Conservation (phyloP, 805 yeast species). For the Wickerhamiella domercqiae region DNA sequence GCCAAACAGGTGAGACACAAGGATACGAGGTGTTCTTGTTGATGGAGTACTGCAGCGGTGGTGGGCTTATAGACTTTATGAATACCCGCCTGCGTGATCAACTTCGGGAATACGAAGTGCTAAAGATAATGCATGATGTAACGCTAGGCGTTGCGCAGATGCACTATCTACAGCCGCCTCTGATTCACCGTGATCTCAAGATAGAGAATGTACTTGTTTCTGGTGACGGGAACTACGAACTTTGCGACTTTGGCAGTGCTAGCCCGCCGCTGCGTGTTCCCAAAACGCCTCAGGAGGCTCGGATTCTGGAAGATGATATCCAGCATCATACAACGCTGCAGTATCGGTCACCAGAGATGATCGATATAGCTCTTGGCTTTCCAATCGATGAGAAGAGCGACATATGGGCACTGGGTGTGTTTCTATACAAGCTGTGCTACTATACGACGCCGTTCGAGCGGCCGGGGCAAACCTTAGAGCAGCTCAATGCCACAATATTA, state of each 20-base stretch:
- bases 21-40: slow-evolving; percentile 77
- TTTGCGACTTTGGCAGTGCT: slow-evolving; percentile 91
- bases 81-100: slow-evolving; percentile 69
- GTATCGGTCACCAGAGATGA: slow-evolving; percentile 91
- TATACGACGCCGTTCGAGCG: slow-evolving; percentile 88
- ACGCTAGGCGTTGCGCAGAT: slow-evolving; percentile 65
- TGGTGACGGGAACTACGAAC: slow-evolving; percentile 54
- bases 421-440: slow-evolving; percentile 77
- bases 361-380: slow-evolving; percentile 64
- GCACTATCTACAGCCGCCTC: slow-evolving; percentile 54
- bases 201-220: slow-evolving; percentile 79
- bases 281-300: slow-evolving; percentile 54
- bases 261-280: slow-evolving; percentile 61
- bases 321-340: slow-evolving; percentile 90
- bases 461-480: slow-evolving; percentile 32
- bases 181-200: slow-evolving; percentile 86
- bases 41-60: slow-evolving; percentile 88
- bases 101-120: slow-evolving; percentile 57
- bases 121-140: slow-evolving; percentile 72
- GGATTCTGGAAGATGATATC: slow-evolving; percentile 66
- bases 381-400: slow-evolving; percentile 88
- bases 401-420: slow-evolving; percentile 93
- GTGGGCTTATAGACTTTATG: slow-evolving; percentile 76
- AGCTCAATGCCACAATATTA: slow-evolving; percentile 58
- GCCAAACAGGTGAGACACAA: no score